Evolutionary conservation across 345 rosid species (phyloP), one percentile per base, ranked within the genome.

Genomic region (Salix suchowensis): DNA sequence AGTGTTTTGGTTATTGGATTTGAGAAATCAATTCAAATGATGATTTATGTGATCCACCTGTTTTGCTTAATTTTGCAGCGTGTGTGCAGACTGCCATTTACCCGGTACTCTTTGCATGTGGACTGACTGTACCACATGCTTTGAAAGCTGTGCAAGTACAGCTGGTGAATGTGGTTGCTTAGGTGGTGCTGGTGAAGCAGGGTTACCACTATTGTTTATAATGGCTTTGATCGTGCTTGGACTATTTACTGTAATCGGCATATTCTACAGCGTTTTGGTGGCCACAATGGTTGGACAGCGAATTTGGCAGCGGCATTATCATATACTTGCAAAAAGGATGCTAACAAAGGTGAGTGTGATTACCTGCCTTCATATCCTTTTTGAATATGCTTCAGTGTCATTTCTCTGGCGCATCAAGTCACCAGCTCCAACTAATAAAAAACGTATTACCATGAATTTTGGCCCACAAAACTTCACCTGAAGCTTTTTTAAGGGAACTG

Each of bases 271-370:
- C 46, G 97, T 92, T 64, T 85, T 96, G 86, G 97, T 96, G 68
- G 98, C 99, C 73, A 96, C 99, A 36, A 96, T 96, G 99, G 99
- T 96, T 74, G 98, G 98, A 36, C 99, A 96, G 74, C 88, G 99
- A 71, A 94, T 94, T 77, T 96, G 99, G 99, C 99, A 96, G 82
- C 88, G 97, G 34, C 99, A 96, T 74, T 96, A 96, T 84, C 99
- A 96, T 87, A 96, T 96, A 77, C 96, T 96, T 30, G 99, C 97
- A 21, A 94, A 94, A 86, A 85, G 98, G 85, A 92, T 96, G 99
- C 89, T 94, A 75, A 96, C 97, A 77, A 96, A 96, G 85, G 99
- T 96, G 82, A 88, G 92, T 74, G 92, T 74, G 32, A 23, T 40
- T n/a, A 66, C 13, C 13, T 68, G 15, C 55, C 39, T 62, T 60